Evolutionary conservation across 2,329 filamentous ascomycete species (phyloP).

Genomic region (Colletotrichum chrysophilum): DNA sequence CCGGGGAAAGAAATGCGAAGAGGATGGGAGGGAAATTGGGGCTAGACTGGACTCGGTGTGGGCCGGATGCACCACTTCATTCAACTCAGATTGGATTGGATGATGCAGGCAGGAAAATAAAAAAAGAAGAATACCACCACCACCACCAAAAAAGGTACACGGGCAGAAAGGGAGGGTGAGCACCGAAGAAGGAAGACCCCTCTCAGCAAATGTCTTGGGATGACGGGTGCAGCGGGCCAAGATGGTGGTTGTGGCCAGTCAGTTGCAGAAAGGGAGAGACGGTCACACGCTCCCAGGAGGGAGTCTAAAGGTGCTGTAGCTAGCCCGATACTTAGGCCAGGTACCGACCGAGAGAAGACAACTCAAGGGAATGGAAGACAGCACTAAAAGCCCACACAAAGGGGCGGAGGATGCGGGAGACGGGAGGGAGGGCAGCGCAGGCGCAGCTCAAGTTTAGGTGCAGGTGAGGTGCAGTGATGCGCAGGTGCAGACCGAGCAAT

Average conservation of each 20-base stretch:
- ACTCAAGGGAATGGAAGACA: background rate
- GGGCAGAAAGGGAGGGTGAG: background rate
- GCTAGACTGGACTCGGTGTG: background rate
- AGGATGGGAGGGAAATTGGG: conserved; percentile 1
- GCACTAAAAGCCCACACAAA: background rate
- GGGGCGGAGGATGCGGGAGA: background rate
- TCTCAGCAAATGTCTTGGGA: background rate
- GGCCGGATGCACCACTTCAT: background rate
- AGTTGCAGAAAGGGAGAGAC: background rate
- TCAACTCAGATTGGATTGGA: conserved; percentile 3
- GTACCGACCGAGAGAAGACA: background rate
- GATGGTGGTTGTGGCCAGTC: background rate
- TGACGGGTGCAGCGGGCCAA: background rate
- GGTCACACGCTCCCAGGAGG: background rate
- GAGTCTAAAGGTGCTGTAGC: background rate
- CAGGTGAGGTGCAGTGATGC: background rate
- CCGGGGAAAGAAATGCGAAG: conserved; percentile 5
- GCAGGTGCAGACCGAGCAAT: background rate
- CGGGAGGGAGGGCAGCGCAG: background rate
- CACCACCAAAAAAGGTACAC: background rate
- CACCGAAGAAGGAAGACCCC: background rate
- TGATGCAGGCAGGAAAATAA: background rate
- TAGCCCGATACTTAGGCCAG: background rate
- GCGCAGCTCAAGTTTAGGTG: background rate
- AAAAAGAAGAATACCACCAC: background rate